Evolutionary conservation across 345 rosid genomes (phyloP).

Genomic region (Lepidium sativum): DNA sequence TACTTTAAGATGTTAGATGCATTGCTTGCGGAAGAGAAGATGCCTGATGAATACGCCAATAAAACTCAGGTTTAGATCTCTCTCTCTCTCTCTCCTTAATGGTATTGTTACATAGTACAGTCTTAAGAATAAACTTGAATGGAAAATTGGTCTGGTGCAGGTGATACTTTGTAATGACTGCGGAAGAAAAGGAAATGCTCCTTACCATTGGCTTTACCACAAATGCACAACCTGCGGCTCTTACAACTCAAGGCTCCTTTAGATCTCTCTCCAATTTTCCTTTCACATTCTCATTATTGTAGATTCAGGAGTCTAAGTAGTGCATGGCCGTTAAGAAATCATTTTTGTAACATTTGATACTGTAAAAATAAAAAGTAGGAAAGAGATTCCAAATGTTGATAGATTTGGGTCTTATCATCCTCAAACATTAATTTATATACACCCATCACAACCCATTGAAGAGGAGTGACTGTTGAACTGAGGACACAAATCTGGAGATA

Average conservation of each 20-base stretch:
- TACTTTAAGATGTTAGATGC: slow-evolving; percentile 80
- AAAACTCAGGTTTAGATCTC: slow-evolving; percentile 51
- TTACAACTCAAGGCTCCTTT: slow-evolving; percentile 54
- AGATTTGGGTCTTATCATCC: slow-evolving; percentile 13
- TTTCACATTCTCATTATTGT: background rate
- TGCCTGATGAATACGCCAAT: slow-evolving; percentile 57
- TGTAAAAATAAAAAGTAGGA: slow-evolving; percentile 17
- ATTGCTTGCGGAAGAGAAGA: slow-evolving; percentile 61
- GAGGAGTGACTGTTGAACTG: slow-evolving; percentile 1
- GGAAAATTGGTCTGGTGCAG: slow-evolving; percentile 18
- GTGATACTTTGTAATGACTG: slow-evolving; percentile 65
- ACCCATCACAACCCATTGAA: slow-evolving; percentile 7
- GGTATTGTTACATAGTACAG: background rate
- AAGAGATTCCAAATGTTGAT: slow-evolving; percentile 2
- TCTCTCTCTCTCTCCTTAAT: background rate
- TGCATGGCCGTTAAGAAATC: background rate
- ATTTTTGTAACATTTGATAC: slow-evolving; percentile 16
- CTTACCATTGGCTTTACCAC: slow-evolving; percentile 67
- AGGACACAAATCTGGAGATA: slow-evolving; percentile 13
- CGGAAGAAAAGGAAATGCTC: slow-evolving; percentile 54
- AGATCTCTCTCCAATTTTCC: slow-evolving; percentile 11
- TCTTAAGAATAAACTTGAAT: background rate
- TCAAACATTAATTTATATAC: slow-evolving; percentile 9
- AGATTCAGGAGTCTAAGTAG: background rate
- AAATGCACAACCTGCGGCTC: slow-evolving; percentile 59